Evolutionary conservation across 2,329 filamentous ascomycete species (phyloP), one percentile per base, ranked within the genome.

Genomic region (Microdochium bolleyi): DNA sequence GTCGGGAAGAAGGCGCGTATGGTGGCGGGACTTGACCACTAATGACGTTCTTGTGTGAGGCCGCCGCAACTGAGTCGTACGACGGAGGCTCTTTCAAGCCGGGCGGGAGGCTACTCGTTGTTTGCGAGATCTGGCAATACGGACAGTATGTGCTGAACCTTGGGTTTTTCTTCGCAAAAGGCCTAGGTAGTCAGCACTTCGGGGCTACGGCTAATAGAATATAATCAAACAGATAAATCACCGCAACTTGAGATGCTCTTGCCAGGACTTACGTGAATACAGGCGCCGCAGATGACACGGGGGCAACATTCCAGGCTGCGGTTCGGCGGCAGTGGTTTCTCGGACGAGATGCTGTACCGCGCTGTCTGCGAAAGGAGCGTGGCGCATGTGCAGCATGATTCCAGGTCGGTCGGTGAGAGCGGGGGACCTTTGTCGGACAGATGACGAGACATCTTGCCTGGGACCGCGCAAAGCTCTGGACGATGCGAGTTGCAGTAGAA

Each of bases 51-150:
- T 61, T 52, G 55, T 60, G 52, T 56, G 57, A 53, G 56, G 62
- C 64, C 51, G 64, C 59, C 34, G 67, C 60, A 50, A 71, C 50
- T 53, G 63, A 57, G 61, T 74, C 70, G 72, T 90, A 90, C 11
- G 80, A 74, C 1, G 86, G 86, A n/a, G 86, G 85, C 54, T 86
- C 80, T 62, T 76, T 79, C 24, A 89, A 74, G 11, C 85, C 83
- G 68, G 83, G 83, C 1, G 83, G 74, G 3, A 84, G 67, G 8
- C 68, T 62, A 21, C 80, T 81, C 2, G 84, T 81, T 3, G 69
- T 72, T 48, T 73, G 78, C 4, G 84, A 84, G 59, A 89, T 79
- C 68, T 92, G 89, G 65, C 89, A 94, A 67, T 87, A 92, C 0
- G 88, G 88, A 64, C 83, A 83, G 65, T 82, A 83, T 32, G 74